Evolutionary conservation across 2,329 filamentous ascomycete species (phyloP).

Genomic region (Cyclaneusma minus): DNA sequence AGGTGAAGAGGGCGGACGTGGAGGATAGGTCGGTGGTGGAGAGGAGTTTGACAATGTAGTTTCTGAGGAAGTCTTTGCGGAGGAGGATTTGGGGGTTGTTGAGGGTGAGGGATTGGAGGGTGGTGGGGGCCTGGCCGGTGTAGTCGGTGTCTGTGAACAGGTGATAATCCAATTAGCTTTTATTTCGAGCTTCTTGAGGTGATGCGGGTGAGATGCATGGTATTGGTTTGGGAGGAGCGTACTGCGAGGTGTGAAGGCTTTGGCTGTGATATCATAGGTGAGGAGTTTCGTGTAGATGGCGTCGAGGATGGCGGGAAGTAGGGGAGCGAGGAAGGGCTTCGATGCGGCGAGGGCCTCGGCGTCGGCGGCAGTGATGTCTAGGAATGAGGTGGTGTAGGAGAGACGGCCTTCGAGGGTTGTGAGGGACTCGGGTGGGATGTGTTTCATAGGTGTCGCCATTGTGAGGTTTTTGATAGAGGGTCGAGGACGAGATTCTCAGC

Average conservation of each 20-base stretch:
- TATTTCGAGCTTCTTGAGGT: too few relatives aligned
- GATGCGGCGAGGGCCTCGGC: constrained; percentile 15
- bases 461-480: too few relatives aligned
- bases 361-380: constrained; percentile 13
- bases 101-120: constrained; percentile 34
- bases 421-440: constrained; percentile 14
- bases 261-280: constrained; percentile 67
- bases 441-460: too few relatives aligned
- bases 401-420: constrained; percentile 12
- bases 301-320: constrained; percentile 71
- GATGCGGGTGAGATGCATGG: constrained; percentile 33
- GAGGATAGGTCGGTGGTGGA: constrained; percentile 43
- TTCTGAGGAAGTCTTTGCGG: constrained; percentile 60
- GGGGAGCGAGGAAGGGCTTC: constrained; percentile 23
- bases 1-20: constrained; percentile 68
- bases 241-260: constrained; percentile 57
- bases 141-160: constrained; percentile 45
- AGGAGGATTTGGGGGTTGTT: constrained; percentile 61
- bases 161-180: too few relatives aligned
- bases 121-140: constrained; percentile 49
- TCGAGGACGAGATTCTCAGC: too few relatives aligned
- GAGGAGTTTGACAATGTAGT: constrained; percentile 60
- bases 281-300: constrained; percentile 74
- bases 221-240: constrained; percentile 4
- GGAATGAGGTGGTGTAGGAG: constrained; percentile 12